Evolutionary conservation across 1,284 basidiomycete genomes (phyloP).

Genomic region (Irpex sp.): DNA sequence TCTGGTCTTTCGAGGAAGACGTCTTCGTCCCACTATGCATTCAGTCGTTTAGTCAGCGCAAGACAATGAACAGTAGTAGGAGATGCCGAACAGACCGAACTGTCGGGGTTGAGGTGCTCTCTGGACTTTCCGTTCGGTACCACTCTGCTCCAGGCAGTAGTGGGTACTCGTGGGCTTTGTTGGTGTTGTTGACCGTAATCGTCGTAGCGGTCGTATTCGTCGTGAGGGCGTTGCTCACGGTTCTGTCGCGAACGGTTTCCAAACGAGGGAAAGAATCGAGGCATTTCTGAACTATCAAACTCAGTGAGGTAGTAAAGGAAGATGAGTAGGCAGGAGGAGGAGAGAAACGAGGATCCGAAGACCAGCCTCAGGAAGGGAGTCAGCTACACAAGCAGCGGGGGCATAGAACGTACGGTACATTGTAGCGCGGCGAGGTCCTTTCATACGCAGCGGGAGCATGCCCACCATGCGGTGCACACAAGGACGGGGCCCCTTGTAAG

Average conservation of each 20-base stretch:
- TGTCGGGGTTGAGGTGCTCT: conserved; percentile 8
- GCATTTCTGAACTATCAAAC: conserved; percentile 18
- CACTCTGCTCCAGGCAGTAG: conserved; percentile 25
- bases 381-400: conserved; percentile 13
- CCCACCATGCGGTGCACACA: conserved; percentile 26
- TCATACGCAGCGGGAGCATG: conserved; percentile 21
- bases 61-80: background rate
- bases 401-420: conserved; percentile 9
- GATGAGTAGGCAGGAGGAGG: too few species aligned
- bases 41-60: background rate
- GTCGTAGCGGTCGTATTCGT: conserved; percentile 14
- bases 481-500: conserved; percentile 14
- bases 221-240: background rate
- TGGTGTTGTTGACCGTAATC: conserved; percentile 14
- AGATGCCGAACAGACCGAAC: conserved; percentile 17
- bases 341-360: background rate
- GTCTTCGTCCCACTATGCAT: conserved; percentile 21
- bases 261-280: conserved; percentile 26
- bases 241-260: conserved; percentile 23
- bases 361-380: conserved; percentile 7
- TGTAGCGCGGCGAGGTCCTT: conserved; percentile 9
- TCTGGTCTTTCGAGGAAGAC: conserved; percentile 15
- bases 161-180: background rate
- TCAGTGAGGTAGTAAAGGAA: background rate
- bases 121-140: conserved; percentile 18